These are phyloP conservation scores for Arxiozyma heterogenica DNA, from an alignment of 1,139 yeast species.

Conservation along the genomic window DNA sequence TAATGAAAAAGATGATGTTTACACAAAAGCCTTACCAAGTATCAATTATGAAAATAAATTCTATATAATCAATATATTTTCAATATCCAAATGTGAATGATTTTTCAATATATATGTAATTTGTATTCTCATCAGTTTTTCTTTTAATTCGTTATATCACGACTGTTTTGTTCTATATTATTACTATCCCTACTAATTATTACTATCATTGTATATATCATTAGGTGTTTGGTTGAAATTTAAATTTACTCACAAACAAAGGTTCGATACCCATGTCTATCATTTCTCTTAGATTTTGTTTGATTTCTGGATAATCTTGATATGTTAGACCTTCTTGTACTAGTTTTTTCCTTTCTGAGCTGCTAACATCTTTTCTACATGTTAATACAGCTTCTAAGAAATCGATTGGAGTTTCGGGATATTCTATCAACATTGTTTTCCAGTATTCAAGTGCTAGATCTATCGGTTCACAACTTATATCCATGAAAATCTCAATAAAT, in stretches of 20 bases:
- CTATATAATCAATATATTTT: neutral
- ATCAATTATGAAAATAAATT: neutral
- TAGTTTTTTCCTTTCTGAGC: slow-evolving; percentile 20
- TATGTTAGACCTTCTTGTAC: slow-evolving; percentile 1
- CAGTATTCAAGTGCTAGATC: slow-evolving; percentile 49
- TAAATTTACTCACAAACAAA: slow-evolving; percentile 3
- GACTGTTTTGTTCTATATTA: neutral
- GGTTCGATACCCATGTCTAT: slow-evolving; percentile 5
- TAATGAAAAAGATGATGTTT: slow-evolving; percentile 1
- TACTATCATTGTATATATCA: neutral
- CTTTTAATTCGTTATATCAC: no score
- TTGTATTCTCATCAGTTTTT: neutral
- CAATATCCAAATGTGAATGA: neutral
- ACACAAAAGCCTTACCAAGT: neutral
- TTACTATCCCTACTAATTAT: no score
- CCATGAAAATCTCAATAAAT: slow-evolving; percentile 65
- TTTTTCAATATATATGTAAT: neutral
- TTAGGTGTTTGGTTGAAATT: neutral
- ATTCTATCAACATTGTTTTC: slow-evolving; percentile 48
- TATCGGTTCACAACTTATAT: slow-evolving; percentile 49
- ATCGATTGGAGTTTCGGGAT: slow-evolving; percentile 58
- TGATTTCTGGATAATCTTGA: slow-evolving; percentile 14
- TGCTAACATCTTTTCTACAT: slow-evolving; percentile 34
- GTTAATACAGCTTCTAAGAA: slow-evolving; percentile 47
- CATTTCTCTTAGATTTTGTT: slow-evolving; percentile 6